Evolutionary conservation across 164 flowering plant species (phyloP), one percentile per base, ranked within the genome.

Genomic region (Santalum album): DNA sequence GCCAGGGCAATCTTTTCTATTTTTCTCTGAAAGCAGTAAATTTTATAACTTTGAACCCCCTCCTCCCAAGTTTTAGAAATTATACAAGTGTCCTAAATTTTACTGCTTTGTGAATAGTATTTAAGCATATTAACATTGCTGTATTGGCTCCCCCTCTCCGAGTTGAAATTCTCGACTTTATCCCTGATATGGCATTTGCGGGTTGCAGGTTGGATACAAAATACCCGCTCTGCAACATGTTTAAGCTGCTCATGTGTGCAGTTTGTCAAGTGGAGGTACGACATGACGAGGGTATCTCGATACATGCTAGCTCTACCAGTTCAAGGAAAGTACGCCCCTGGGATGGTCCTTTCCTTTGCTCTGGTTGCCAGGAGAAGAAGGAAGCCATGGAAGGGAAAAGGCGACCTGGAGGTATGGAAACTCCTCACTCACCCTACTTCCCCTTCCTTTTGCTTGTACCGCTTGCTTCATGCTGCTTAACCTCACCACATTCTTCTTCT

Each of bases 351-450:
- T 94, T 94, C 66, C 89, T 94, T 44, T 94, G 99, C 61, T 24
- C 53, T 56, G 78, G 82, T 65, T 94, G 99, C 72, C 92, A 83
- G 62, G 83, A 75, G 45, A 90, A 94, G 76, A 94, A 78, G 74
- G 97, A 94, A 57, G 96, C 97, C 63, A 94, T 94, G 99, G 99
- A 94, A 75, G 99, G 99, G 65, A 87, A 70, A 69, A 81, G 87
- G 77, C 68, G 74, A 36, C 71, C 75, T n/a, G n/a, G n/a, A 27
- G 76, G 90, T 81, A 65, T 22, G 34, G 21, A 42, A 29, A 19
- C 40, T 38, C 25, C n/a, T 11, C 24, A 21, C 49, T 27, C 59
- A 25, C n/a, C n/a, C n/a, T n/a, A n/a, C n/a, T n/a, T n/a, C n/a
- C n/a, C n/a, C n/a, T n/a, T 24, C 5, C 18, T 24, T 23, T 21